Conservation (phyloP, 75 land plant genomes). For the Adiantum capillusveneris region DNA sequence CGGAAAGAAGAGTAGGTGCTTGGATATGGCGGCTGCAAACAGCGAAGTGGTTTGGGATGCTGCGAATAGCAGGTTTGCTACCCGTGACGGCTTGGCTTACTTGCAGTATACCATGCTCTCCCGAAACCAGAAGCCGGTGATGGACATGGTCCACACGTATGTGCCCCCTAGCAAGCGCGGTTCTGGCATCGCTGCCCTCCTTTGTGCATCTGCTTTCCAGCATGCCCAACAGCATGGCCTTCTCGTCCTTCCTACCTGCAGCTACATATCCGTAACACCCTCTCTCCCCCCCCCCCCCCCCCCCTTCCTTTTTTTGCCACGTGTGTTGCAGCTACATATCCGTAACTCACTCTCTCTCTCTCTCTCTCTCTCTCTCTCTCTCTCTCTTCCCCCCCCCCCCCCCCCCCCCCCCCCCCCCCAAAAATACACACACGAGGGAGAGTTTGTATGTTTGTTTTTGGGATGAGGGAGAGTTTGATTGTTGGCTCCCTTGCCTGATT, state of each 20-base stretch:
- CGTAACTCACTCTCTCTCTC: slow-evolving; percentile 18
- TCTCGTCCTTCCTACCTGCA: slow-evolving; percentile 67
- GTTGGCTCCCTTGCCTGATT: no score
- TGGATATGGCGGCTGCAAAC: no score
- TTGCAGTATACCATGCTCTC: slow-evolving; percentile 36
- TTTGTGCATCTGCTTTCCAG: slow-evolving; percentile 64
- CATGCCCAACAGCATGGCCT: slow-evolving; percentile 49
- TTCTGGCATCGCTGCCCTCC: slow-evolving; percentile 40
- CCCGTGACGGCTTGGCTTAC: slow-evolving; percentile 55
- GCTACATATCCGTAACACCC: slow-evolving; percentile 58
- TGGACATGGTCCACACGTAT: slow-evolving; percentile 74
- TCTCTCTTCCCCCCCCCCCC: no score
- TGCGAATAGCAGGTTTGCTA: slow-evolving; percentile 35
- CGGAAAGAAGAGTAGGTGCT: no score
- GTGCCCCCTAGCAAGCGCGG: slow-evolving; percentile 74
- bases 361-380: not conserved
- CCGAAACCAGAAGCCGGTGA: slow-evolving; percentile 23
- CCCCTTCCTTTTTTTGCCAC: not conserved
- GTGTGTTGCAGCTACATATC: slow-evolving; percentile 63
- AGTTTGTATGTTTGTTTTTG: no score
- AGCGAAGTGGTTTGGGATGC: slow-evolving; percentile 50
- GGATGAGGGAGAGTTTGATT: no score
- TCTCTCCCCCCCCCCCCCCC: no score
- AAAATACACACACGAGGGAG: no score
- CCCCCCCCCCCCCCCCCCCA: no score